Conservation (phyloP, 768 basidiomycete genomes). For the Amanita subjunquillea region DNA sequence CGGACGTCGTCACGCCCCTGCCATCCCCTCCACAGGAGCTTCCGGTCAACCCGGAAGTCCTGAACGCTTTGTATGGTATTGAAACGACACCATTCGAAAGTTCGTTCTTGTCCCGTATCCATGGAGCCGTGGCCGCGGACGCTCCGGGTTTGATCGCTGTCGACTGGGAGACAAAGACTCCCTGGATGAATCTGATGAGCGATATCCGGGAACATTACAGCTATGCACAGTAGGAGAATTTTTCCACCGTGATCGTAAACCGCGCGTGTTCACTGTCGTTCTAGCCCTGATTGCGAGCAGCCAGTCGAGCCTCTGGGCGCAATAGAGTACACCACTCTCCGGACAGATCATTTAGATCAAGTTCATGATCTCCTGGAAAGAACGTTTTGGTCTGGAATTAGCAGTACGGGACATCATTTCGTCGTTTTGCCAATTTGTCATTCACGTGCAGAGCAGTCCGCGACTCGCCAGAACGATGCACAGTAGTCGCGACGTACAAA, state of each 20-base stretch:
- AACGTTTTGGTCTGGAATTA: slow-evolving; percentile 70
- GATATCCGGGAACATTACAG: slow-evolving; percentile 60
- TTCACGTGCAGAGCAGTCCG: slow-evolving; percentile 33
- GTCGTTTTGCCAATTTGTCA: slow-evolving; percentile 1
- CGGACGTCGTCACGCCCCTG: slow-evolving; percentile 24
- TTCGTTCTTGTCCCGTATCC: slow-evolving; percentile 60
- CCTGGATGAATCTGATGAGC: slow-evolving; percentile 69
- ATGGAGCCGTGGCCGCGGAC: slow-evolving; percentile 26
- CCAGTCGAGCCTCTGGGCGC: slow-evolving; percentile 34
- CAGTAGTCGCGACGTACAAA: slow-evolving; percentile 68
- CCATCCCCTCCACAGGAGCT: slow-evolving; percentile 15
- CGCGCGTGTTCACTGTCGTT: slow-evolving; percentile 2
- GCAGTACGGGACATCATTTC: slow-evolving; percentile 33
- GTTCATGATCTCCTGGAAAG: slow-evolving; percentile 61
- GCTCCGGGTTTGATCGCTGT: slow-evolving; percentile 37
- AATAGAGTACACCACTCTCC: slow-evolving; percentile 55
- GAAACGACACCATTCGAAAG: slow-evolving; percentile 51
- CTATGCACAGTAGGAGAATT: slow-evolving; percentile 44
- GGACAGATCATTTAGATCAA: slow-evolving; percentile 49
- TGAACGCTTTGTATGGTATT: slow-evolving; percentile 47
- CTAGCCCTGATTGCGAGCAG: slow-evolving; percentile 46
- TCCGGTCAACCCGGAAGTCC: slow-evolving; percentile 20
- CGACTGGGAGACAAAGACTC: slow-evolving; percentile 63
- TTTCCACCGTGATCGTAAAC: background rate
- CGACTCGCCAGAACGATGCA: slow-evolving; percentile 64